Base-by-base conservation (phyloP, 495 filamentous ascomycete species). In the Bacidia gigantensis region DNA sequence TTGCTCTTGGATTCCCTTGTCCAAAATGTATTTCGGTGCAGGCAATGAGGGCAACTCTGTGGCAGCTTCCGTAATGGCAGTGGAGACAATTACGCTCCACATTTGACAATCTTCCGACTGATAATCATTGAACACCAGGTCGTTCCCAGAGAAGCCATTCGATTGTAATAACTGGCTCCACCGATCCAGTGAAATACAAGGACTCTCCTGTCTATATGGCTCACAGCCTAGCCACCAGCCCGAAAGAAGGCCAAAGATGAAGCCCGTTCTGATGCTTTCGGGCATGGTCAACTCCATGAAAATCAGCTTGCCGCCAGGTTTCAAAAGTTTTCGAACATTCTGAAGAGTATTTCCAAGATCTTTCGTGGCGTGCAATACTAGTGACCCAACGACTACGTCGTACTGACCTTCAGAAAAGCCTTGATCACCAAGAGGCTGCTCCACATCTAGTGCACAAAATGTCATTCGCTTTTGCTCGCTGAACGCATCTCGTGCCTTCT, bases 361-460 rank as follows among this genome's bases (percentile, higher is more conserved):
- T 11, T 54, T 56, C 14, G 71, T 74, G 3, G 72, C 70, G 47
- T 75, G 72, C 3, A 74, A 39, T 2, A 77, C 74, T 46, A 73
- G 70, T 10, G 68, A 58, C 0, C 73, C 77, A 14, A 80, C 50
- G 5, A 82, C 61, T 0, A 82, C 53, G 52, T 82, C 77, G 55
- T 73, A 82, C 0, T 56, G 54, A 1, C 50, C 65, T 7, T 42
- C 51, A 14, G 69, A 61, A 46, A 77, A 75, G 0, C 74, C 76
- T 54, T 82, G 77, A 20, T 62, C 52, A 0, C 50, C 29, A 1
- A 72, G 72, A 48, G 76, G 71, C 21, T 64, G 56, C 18, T 67
- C 66, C 23, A 80, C 76, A 51, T 82, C 68, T 0, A 80, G 53
- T 3, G 58, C 58, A 11, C 55, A 51, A 50, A 65, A 80, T 3